A percentile compares a stretch with the other conserved stretches of the same genome.
Conservation (phyloP, 176 grass and related monocot genomes). For the Themeda triandra region DNA sequence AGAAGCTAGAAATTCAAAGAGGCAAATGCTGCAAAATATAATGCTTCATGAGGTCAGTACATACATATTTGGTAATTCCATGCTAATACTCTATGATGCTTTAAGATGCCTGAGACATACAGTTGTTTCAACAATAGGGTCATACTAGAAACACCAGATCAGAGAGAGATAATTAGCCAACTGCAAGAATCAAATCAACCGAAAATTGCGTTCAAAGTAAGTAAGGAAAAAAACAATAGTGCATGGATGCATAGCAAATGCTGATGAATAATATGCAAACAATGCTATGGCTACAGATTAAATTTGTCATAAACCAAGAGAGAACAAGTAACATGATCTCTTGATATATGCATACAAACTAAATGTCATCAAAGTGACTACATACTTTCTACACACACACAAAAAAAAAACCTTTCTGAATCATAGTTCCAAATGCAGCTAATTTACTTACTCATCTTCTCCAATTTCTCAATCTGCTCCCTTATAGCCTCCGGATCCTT, state of each 20-base stretch:
- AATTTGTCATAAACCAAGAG: background rate
- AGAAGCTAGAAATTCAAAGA: background rate
- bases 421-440: constrained; percentile 3
- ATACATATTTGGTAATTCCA: constrained; percentile 7
- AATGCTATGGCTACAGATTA: background rate
- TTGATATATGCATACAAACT: background rate
- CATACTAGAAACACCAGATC: constrained; percentile 12
- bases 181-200: constrained; percentile 8
- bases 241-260: background rate
- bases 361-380: background rate
- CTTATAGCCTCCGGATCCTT: constrained; percentile 83
- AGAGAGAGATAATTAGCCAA: background rate
- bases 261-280: background rate
- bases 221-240: background rate
- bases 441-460: constrained; percentile 91
- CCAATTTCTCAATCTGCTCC: constrained; percentile 93
- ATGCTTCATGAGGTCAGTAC: background rate
- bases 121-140: background rate
- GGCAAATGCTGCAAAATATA: constrained; percentile 11
- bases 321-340: background rate
- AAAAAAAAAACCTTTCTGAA: constrained; percentile 16
- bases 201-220: background rate
- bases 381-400: constrained; percentile 17
- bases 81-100: background rate
- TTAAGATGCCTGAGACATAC: constrained; percentile 17